Conservation (phyloP, 495 filamentous ascomycete genomes). For the Penicillium subrubescens region DNA sequence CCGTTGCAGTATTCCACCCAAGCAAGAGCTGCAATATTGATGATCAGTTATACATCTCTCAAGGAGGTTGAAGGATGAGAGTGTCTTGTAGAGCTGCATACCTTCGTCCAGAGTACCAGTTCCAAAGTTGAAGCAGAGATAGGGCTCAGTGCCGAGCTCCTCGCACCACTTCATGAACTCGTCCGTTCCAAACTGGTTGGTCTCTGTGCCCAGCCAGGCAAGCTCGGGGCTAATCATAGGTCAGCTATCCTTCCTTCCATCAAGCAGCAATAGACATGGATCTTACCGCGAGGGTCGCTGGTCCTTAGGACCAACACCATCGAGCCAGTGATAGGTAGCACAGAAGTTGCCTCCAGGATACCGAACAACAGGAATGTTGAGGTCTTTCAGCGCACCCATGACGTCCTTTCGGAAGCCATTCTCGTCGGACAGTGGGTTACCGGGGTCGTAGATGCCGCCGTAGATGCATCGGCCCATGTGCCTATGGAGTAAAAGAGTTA, state of each 20-base stretch:
- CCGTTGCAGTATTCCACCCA: slow-evolving; percentile 86
- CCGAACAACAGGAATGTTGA: slow-evolving; percentile 72
- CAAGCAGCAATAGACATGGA: neutral
- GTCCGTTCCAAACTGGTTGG: slow-evolving; percentile 78
- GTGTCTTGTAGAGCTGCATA: slow-evolving; percentile 21
- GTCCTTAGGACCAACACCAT: slow-evolving; percentile 73
- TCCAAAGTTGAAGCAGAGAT: slow-evolving; percentile 75
- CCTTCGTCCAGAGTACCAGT: slow-evolving; percentile 73
- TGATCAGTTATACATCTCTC: neutral
- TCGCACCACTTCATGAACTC: slow-evolving; percentile 83
- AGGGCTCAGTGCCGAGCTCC: slow-evolving; percentile 68
- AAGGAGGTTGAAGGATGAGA: neutral
- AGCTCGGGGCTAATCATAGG: slow-evolving; percentile 59
- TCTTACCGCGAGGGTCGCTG: slow-evolving; percentile 57
- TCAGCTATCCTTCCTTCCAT: neutral
- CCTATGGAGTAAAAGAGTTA: slow-evolving; percentile 40
- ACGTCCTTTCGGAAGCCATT: slow-evolving; percentile 79
- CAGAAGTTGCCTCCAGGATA: slow-evolving; percentile 83
- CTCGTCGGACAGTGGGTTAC: slow-evolving; percentile 67
- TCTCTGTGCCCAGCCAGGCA: slow-evolving; percentile 74
- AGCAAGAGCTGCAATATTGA: slow-evolving; percentile 56
- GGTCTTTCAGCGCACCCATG: slow-evolving; percentile 65
- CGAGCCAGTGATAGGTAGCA: slow-evolving; percentile 81
- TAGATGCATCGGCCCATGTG: slow-evolving; percentile 87
- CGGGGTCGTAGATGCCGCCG: slow-evolving; percentile 79